Evolutionary conservation across 2,329 filamentous ascomycete species (phyloP).

Genomic region (Exophiala aquamarina): DNA sequence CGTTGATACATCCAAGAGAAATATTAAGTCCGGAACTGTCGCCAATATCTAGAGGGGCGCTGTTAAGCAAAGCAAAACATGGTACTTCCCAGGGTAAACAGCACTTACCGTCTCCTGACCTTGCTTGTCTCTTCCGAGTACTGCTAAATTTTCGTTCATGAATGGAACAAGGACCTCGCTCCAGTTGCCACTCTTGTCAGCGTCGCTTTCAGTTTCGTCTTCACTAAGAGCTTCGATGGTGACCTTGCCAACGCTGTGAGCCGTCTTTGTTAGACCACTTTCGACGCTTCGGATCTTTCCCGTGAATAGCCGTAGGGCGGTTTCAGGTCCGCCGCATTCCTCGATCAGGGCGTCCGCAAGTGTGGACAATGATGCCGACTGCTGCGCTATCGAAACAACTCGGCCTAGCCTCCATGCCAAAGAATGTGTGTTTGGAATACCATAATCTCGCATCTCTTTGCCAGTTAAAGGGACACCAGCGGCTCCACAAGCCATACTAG

Average conservation of each 20-base stretch:
- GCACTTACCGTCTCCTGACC: constrained; percentile 16
- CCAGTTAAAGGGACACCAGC: constrained; percentile 42
- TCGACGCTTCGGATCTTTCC: constrained; percentile 59
- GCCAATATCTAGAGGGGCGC: constrained; percentile 40
- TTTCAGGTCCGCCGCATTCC: constrained; percentile 32
- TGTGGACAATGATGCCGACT: constrained; percentile 41
- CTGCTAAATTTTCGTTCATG: constrained; percentile 66
- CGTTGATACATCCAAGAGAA: constrained; percentile 53
- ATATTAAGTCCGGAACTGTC: constrained; percentile 58
- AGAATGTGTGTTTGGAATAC: constrained; percentile 43
- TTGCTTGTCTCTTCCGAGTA: constrained; percentile 3
- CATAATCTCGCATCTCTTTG: constrained; percentile 35
- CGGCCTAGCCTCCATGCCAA: constrained; percentile 57
- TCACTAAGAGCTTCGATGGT: constrained; percentile 49
- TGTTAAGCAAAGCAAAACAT: constrained; percentile 35
- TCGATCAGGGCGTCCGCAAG: constrained; percentile 60
- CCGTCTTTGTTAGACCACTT: constrained; percentile 57
- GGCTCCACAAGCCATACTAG: constrained; percentile 39
- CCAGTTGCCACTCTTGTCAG: constrained; percentile 31
- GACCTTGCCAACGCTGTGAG: constrained; percentile 57
- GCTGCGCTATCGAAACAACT: constrained; percentile 48
- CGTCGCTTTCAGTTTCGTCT: constrained; percentile 24
- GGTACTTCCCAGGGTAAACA: constrained; percentile 52
- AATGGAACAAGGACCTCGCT: constrained; percentile 65
- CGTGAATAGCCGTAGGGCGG: constrained; percentile 54